phyloP scores from a whole-genome alignment of 148 eudicot genomes.

The Heliosperma pusillum region DNA sequence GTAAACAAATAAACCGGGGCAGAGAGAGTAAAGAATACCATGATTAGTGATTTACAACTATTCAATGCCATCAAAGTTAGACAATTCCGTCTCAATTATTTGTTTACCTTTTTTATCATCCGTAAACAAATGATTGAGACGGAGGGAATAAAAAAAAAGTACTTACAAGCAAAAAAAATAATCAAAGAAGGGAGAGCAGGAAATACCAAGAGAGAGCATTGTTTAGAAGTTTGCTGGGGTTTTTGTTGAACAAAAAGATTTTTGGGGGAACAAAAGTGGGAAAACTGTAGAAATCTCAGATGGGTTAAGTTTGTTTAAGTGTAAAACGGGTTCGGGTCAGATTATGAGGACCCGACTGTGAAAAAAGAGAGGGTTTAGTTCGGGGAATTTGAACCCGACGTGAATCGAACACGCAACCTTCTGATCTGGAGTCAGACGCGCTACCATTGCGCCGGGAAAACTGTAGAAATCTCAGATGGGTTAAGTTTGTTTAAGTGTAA shows the following conservation, averaged over 20 bases:
- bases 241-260: too few species aligned
- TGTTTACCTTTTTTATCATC: too few species aligned
- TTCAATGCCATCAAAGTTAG: too few species aligned
- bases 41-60: too few species aligned
- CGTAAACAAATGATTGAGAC: background rate
- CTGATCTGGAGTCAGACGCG: constrained; percentile 42
- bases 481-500: background rate
- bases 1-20: too few species aligned
- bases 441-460: constrained; percentile 44
- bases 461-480: background rate
- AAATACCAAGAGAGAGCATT: constrained; percentile 8
- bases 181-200: background rate
- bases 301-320: background rate
- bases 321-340: background rate
- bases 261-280: too few species aligned
- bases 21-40: too few species aligned
- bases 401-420: constrained; percentile 45
- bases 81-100: too few species aligned
- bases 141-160: background rate
- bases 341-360: background rate
- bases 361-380: constrained; percentile 2
- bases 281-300: background rate
- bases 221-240: background rate
- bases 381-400: constrained; percentile 34
- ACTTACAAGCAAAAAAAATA: background rate